Conservation (phyloP, 805 yeast species). For the Isabelozyma rhagii region DNA sequence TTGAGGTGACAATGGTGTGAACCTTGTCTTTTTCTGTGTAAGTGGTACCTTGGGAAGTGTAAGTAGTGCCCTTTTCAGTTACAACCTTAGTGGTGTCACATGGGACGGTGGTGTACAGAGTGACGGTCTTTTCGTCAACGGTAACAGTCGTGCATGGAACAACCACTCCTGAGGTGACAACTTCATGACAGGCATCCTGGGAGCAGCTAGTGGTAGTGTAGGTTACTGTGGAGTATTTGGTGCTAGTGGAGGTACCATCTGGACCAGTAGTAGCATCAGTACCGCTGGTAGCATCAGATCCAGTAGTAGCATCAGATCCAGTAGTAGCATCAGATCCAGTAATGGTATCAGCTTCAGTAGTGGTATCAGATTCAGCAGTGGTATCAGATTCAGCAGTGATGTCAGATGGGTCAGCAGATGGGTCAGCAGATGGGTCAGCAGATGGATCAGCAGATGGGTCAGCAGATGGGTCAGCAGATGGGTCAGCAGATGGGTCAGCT, state of each 20-base stretch:
- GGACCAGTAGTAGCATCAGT: not conserved
- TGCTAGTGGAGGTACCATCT: constrained; percentile 4
- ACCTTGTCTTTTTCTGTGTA: too few species aligned
- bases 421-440: too few species aligned
- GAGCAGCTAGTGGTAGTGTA: constrained; percentile 27
- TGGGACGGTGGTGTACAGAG: constrained; percentile 39
- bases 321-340: constrained; percentile 5
- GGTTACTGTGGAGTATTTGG: constrained; percentile 15
- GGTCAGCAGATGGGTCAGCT: not conserved
- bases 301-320: not conserved
- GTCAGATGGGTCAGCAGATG: too few species aligned
- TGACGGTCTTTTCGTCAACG: constrained; percentile 23
- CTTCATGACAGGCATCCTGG: constrained; percentile 16
- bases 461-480: not conserved
- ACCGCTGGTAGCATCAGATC: not conserved
- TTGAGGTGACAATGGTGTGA: too few species aligned
- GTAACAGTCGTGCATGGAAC: constrained; percentile 21
- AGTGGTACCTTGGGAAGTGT: not conserved
- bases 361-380: constrained; percentile 9
- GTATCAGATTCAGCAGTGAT: constrained; percentile 10
- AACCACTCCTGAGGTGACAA: not conserved
- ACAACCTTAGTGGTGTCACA: constrained; percentile 16
- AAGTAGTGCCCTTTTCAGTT: not conserved
- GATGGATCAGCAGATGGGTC: not conserved
- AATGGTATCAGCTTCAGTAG: constrained; percentile 10